phyloP scores from a whole-genome alignment of 78 protist species.

The Monosiga brevicollis region DNA sequence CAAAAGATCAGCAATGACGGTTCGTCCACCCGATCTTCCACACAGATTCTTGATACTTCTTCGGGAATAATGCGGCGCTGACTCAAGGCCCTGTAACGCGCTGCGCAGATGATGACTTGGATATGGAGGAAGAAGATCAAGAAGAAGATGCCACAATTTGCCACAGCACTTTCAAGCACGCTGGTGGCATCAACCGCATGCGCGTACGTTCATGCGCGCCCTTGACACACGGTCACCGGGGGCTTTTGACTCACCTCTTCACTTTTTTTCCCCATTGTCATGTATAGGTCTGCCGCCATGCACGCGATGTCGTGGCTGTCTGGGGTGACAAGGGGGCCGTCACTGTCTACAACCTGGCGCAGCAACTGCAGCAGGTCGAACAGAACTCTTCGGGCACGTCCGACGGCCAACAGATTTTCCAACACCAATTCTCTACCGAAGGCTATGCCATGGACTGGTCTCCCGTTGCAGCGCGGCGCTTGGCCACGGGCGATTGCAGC shows the following conservation, averaged over 20 bases:
- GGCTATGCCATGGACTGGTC: conserved; percentile 88
- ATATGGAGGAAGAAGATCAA: conserved; percentile 42
- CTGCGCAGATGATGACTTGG: conserved; percentile 38
- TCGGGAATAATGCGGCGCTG: neutral
- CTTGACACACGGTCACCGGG: neutral
- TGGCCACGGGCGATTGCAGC: conserved; percentile 76
- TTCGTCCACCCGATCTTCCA: neutral
- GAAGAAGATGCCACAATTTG: conserved; percentile 65
- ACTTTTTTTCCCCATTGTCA: neutral
- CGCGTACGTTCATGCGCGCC: conserved; percentile 23
- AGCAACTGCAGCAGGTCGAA: neutral
- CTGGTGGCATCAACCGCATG: conserved; percentile 73
- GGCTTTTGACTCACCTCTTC: neutral
- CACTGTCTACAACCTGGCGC: neutral
- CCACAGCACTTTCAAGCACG: conserved; percentile 32
- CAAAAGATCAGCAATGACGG: conserved; percentile 32
- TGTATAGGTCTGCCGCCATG: neutral
- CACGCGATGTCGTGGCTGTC: neutral
- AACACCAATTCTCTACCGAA: no score
- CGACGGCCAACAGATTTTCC: conserved; percentile 40
- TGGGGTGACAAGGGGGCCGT: neutral
- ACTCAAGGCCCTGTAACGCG: neutral
- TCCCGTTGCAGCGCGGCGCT: conserved; percentile 18
- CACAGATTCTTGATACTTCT: no score
- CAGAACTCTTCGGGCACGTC: conserved; percentile 1